These are phyloP conservation scores for Neophaeococcomyces aloes DNA, from an alignment of 2,329 filamentous ascomycete species.

Conservation along the genomic window DNA sequence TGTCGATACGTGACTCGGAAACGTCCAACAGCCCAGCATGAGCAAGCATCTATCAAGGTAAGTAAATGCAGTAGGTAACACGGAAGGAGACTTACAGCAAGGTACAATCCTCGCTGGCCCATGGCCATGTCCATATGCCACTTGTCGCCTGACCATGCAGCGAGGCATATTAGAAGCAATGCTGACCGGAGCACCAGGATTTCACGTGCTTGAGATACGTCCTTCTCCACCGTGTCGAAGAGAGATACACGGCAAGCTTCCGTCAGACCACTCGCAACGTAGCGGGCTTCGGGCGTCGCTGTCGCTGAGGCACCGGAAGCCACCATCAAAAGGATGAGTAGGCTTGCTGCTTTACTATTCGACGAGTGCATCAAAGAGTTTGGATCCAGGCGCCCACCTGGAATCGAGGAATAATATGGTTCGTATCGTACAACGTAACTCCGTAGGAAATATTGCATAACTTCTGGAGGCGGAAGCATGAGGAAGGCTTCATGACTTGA, in stretches of 20 bases:
- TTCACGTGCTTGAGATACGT: conserved; percentile 57
- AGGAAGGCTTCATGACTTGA: conserved; percentile 47
- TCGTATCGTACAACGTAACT: conserved; percentile 57
- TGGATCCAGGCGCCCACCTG: conserved; percentile 50
- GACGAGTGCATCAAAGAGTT: conserved; percentile 54
- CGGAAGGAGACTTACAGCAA: conserved; percentile 39
- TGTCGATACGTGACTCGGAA: conserved; percentile 36
- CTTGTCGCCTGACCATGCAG: conserved; percentile 64
- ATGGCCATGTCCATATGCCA: conserved; percentile 70
- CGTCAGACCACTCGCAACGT: conserved; percentile 55
- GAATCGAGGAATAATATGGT: conserved; percentile 55
- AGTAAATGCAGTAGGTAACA: background rate
- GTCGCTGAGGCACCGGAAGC: conserved; percentile 59
- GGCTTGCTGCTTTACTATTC: conserved; percentile 54
- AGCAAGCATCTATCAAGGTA: conserved; percentile 48
- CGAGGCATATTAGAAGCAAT: conserved; percentile 56
- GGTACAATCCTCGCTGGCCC: conserved; percentile 63
- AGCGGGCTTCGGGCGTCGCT: conserved; percentile 53
- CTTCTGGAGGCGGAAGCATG: conserved; percentile 53
- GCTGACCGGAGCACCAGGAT: conserved; percentile 55
- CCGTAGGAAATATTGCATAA: conserved; percentile 56
- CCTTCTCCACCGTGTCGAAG: conserved; percentile 61
- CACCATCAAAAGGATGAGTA: conserved; percentile 61
- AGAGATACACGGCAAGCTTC: conserved; percentile 63
- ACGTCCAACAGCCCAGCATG: conserved; percentile 57